Evolutionary conservation across 208 protist genomes (phyloP), one percentile per base, ranked within the genome.

Genomic region (Leptomonas pyrrhocoris): DNA sequence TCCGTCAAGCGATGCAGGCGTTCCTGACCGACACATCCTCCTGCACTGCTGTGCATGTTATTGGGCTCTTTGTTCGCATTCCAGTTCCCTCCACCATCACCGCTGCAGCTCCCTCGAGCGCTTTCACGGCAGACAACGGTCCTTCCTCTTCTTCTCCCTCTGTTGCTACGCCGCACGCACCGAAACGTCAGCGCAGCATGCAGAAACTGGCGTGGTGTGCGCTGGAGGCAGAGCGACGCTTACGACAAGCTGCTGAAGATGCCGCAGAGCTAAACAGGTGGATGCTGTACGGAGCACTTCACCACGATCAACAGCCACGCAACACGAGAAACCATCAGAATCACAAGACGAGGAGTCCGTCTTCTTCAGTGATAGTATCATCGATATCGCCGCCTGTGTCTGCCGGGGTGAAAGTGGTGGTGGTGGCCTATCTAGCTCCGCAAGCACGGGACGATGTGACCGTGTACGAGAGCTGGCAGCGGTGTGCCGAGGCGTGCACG

Each of bases 401-500:
- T 51, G 59, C 46, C 2, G 8, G n/a, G 0, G 48, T 31, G 23
- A 38, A 25, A 8, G 69, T 86, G n/a, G 59, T 77, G 15, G 55
- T 79, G 0, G 72, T 74, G 9, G 81, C 81, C 27, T 63, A 68
- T 15, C 60, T 86, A 42, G 68, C 36, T 1, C 81, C 81, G 19
- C 58, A 68, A n/a, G 56, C 73, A 15, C 48, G 68, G 3, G 66
- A 69, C 51, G 81, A 86, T 55, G 31, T 86, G 15, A 34, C 59
- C 8, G 66, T 86, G n/a, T 77, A 69, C 27, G 67, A 68, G 48
- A 65, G 68, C 51, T 93, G 67, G 73, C 79, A 76, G 68, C 67
- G 49, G 58, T 80, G 81, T 58, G 79, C 69, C 7, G 62, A 77
- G 59, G 74, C 55, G 54, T 67, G 42, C 57, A 30, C 48, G 4